These are phyloP conservation scores for Bruguiera sexangula DNA, from an alignment of 345 rosid genomes.

Conservation along the genomic window DNA sequence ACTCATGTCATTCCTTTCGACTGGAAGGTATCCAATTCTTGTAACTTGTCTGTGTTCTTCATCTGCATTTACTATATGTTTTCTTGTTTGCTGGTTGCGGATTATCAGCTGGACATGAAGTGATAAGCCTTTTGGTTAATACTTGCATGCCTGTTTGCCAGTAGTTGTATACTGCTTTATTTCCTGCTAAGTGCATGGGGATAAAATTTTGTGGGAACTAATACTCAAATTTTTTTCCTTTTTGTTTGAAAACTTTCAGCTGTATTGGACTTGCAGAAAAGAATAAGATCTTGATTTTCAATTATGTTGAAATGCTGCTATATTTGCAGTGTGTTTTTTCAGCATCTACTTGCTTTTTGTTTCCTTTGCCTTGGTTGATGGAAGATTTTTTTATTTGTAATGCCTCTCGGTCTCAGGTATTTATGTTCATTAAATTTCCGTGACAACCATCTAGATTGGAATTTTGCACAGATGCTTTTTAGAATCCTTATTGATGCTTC, in stretches of 20 bases:
- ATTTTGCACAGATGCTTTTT: slow-evolving; percentile 46
- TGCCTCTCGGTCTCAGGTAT: slow-evolving; percentile 45
- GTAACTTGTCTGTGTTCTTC: slow-evolving; percentile 13
- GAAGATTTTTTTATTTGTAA: background rate
- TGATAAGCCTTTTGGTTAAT: background rate
- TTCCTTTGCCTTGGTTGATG: background rate
- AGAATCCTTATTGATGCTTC: slow-evolving; percentile 57
- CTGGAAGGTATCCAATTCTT: slow-evolving; percentile 51
- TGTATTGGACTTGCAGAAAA: background rate
- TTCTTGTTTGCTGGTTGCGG: slow-evolving; percentile 1
- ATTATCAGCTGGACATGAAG: slow-evolving; percentile 5
- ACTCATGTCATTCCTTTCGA: slow-evolving; percentile 55
- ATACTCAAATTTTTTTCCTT: background rate
- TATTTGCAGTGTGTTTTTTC: background rate
- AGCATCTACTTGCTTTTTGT: background rate
- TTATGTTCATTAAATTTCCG: slow-evolving; percentile 55
- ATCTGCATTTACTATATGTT: slow-evolving; percentile 2
- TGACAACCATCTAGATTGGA: slow-evolving; percentile 45
- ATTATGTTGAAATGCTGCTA: background rate
- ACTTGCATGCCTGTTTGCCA: background rate
- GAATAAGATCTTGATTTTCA: background rate
- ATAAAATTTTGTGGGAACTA: background rate
- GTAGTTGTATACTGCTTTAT: background rate
- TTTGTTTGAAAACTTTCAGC: too few relatives aligned
- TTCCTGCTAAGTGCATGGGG: background rate